Evolutionary conservation across 2,329 filamentous ascomycete genomes (phyloP), one percentile per base, ranked within the genome.

Genomic region (Calycina herbarum): DNA sequence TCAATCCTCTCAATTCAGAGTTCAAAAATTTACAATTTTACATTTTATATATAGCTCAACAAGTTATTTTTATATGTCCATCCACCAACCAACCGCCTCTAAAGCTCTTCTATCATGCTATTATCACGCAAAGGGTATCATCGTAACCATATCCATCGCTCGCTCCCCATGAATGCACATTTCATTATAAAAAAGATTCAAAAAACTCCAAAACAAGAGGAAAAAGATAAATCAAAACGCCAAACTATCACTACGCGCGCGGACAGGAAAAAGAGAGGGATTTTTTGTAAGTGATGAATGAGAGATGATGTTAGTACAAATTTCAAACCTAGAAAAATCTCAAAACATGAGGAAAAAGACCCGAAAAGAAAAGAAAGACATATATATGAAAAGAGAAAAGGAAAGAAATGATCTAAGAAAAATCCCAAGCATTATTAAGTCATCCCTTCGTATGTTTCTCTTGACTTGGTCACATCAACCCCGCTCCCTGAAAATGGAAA

Each of bases 401-500:
- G 10, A 51, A 48, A 48, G 24, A 45, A n/a, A 7, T 42, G 42
- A 20, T n/a, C 42, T 51, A 51, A 51, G 8, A 51, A 51, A 20
- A 51, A 51, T 38, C 35, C 35, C 13, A 38, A 38, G 35, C 35
- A 38, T 38, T 38, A 38, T 24, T 51, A 24, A 24, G n/a, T 11
- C 45, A 24, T 51, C 45, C 45, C 45, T 27, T 51, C 45, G 45
- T 51, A 11, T 51, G 20, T 51, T 51, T 51, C 35, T 51, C 45
- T n/a, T 51, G 45, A 27, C 45, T 51, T 51, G 45, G 45, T 51
- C 45, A 51, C 45, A 51, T 24, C 45, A 51, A 51, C 45, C 45
- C 45, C 45, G n/a, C 45, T 51, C 45, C 45, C 45, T 24, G 10
- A 51, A 51, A 20, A 20, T 20, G 20, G 20, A 20, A 20, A 20